Evolutionary conservation across 2,329 filamentous ascomycete genomes (phyloP).

Genomic region (Fusarium ramigenum): DNA sequence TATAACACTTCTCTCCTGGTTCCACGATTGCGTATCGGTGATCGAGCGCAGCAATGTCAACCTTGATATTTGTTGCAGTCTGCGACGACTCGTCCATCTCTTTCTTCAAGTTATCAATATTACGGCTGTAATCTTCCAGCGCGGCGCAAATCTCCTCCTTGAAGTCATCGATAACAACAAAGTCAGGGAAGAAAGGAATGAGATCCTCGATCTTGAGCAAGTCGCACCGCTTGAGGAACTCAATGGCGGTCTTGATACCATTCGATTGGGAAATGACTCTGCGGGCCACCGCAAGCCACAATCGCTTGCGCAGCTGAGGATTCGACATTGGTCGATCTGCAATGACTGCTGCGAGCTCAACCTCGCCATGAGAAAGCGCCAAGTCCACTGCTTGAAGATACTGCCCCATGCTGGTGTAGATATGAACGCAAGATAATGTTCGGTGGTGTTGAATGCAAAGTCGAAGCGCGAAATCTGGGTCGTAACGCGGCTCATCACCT

Average conservation of each 20-base stretch:
- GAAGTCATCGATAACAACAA: conserved; percentile 98
- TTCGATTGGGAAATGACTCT: conserved; percentile 89
- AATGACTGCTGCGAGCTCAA: conserved; percentile 89
- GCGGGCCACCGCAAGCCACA: conserved; percentile 95
- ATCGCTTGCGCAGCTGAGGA: conserved; percentile 83
- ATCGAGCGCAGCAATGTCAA: conserved; percentile 86
- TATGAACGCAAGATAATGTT: conserved; percentile 94
- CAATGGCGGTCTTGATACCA: conserved; percentile 92
- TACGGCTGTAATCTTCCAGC: conserved; percentile 90
- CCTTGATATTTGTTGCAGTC: conserved; percentile 89
- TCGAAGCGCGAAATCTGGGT: conserved; percentile 94
- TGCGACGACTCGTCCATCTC: conserved; percentile 96
- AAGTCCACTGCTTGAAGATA: conserved; percentile 93
- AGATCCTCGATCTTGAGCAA: conserved; percentile 94
- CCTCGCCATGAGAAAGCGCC: conserved; percentile 86
- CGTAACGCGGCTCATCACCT: conserved; percentile 85
- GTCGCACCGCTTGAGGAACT: conserved; percentile 91
- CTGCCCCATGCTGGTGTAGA: conserved; percentile 96
- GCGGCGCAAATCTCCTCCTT: conserved; percentile 97
- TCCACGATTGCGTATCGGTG: conserved; percentile 95
- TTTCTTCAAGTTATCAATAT: conserved; percentile 86
- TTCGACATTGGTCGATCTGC: conserved; percentile 86
- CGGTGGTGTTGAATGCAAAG: conserved; percentile 95
- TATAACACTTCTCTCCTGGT: conserved; percentile 92
- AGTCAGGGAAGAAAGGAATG: conserved; percentile 98